Evolutionary conservation across 2,329 filamentous ascomycete species (phyloP).

Genomic region (Paracamarosporium sp.): DNA sequence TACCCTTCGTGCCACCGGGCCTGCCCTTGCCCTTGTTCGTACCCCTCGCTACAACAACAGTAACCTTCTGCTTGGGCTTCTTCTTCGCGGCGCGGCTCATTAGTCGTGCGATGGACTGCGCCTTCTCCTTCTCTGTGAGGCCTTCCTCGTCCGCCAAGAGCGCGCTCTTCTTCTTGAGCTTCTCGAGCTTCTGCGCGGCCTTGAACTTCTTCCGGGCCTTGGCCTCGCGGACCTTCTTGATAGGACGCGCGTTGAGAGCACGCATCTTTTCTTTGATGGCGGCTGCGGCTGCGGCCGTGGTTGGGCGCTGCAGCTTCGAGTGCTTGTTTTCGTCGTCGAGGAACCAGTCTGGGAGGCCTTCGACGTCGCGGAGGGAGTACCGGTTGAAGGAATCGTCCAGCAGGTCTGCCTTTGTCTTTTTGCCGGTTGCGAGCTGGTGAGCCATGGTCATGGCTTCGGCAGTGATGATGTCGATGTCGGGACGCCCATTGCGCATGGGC

Average conservation of each 20-base stretch:
- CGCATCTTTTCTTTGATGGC: slow-evolving; percentile 95
- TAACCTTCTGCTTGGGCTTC: slow-evolving; percentile 83
- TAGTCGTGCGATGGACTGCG: slow-evolving; percentile 79
- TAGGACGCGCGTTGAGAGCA: slow-evolving; percentile 91
- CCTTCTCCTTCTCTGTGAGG: slow-evolving; percentile 96
- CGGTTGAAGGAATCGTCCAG: slow-evolving; percentile 95
- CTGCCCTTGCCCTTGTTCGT: slow-evolving; percentile 83
- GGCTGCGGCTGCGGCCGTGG: slow-evolving; percentile 84
- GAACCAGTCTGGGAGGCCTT: slow-evolving; percentile 97
- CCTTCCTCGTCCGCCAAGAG: slow-evolving; percentile 87
- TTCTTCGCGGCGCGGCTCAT: slow-evolving; percentile 83
- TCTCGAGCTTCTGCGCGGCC: slow-evolving; percentile 88
- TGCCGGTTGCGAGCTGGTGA: slow-evolving; percentile 85
- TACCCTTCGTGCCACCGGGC: slow-evolving; percentile 90
- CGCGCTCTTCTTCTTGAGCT: slow-evolving; percentile 96
- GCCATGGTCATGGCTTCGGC: slow-evolving; percentile 98
- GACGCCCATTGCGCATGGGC: slow-evolving; percentile 67
- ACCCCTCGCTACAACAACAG: slow-evolving; percentile 87
- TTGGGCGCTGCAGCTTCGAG: slow-evolving; percentile 85
- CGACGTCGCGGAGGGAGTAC: slow-evolving; percentile 85
- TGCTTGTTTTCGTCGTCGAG: slow-evolving; percentile 88
- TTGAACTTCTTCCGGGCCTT: slow-evolving; percentile 98
- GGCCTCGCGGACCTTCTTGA: slow-evolving; percentile 98
- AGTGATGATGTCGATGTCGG: slow-evolving; percentile 98
- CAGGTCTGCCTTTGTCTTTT: slow-evolving; percentile 79